Percentiles rank a stretch among this genome's conserved stretches.
Conservation (phyloP, 139 green algal genomes). For the Dunaliella sp. region DNA sequence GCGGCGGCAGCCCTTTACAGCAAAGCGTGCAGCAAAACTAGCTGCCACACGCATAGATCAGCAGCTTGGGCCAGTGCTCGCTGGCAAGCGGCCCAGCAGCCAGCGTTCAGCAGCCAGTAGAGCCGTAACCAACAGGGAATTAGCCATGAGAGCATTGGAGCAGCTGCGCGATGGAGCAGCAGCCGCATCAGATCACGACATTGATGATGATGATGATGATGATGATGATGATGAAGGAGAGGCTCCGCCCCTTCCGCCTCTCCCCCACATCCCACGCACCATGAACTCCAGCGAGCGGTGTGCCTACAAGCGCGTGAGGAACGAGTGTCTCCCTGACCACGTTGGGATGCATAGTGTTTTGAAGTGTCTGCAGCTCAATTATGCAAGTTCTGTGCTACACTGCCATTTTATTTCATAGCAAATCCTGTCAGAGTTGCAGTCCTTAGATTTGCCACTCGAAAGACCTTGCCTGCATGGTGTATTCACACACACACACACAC, state of each 20-base stretch:
- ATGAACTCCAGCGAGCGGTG: not conserved
- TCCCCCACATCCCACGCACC: not conserved
- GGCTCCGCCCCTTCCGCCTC: not conserved
- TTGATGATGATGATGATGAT: not conserved
- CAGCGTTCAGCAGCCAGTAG: not conserved
- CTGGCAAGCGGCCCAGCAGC: not conserved
- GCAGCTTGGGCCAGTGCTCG: constrained; percentile 25
- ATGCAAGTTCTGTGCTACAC: too few species aligned
- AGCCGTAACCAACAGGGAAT: not conserved
- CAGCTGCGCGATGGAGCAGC: constrained; percentile 1
- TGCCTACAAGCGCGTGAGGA: not conserved
- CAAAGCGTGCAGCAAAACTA: too few species aligned
- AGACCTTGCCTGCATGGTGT: not conserved
- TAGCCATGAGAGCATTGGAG: not conserved
- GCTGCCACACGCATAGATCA: constrained; percentile 7
- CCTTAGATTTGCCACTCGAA: not conserved
- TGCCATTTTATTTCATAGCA: not conserved
- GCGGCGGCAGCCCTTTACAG: not conserved
- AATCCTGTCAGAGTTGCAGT: not conserved
- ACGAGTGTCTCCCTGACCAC: not conserved
- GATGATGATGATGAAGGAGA: not conserved
- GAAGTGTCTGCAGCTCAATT: too few species aligned
- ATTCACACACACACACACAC: too few species aligned
- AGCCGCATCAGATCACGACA: not conserved
- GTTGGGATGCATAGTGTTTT: not conserved